Evolutionary conservation across 768 basidiomycete species (phyloP), one percentile per base, ranked within the genome.

Genomic region (Lactifluus volemus): DNA sequence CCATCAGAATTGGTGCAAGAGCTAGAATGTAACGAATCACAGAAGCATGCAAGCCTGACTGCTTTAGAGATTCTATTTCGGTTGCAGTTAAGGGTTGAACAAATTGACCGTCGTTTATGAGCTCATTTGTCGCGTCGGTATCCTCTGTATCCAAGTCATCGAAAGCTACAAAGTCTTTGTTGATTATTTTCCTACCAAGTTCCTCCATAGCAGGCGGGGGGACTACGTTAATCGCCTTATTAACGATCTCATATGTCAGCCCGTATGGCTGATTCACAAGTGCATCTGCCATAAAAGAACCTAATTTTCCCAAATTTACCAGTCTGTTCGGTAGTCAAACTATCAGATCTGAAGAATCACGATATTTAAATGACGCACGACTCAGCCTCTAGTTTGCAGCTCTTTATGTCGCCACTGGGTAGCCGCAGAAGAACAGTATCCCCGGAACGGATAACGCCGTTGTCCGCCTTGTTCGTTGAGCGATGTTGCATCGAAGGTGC

Each of bases 71-170:
- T 68, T 88, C 83, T 53, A 99, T 98, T 70, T 98, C 96, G 45
- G 83, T 84, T 30, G 83, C 72, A 2, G 89, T 89, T 60, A 98
- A 73, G 32, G 91, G 88, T 65, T 96, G 92, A 0, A 94, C 88
- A 55, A 84, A 82, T 68, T 85, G 81, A 3, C 85, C 88, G 63
- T 96, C 94, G 67, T 89, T 88, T 25, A 99, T 99, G 4, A 93
- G 80, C 69, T 99, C 94, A 68, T 99, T 99, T 4, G 94, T 99
- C 1, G 95, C 96, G 54, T 89, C 88, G 12, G 95, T 98, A 68
- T 98, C 96, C 84, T 95, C 96, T 96, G 67, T 17, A 17, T 6
- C 62, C 14, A 54, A 19, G 58, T 60, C 41, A 55, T 58, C 66
- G 49, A 50, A 51, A 48, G 9, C 11, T 4, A 12, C 9, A 39